A percentile compares a stretch with the other conserved stretches of the same genome.
phyloP scores from a whole-genome alignment of 2,329 filamentous ascomycete genomes.

The Paraconiothyrium brasiliense region DNA sequence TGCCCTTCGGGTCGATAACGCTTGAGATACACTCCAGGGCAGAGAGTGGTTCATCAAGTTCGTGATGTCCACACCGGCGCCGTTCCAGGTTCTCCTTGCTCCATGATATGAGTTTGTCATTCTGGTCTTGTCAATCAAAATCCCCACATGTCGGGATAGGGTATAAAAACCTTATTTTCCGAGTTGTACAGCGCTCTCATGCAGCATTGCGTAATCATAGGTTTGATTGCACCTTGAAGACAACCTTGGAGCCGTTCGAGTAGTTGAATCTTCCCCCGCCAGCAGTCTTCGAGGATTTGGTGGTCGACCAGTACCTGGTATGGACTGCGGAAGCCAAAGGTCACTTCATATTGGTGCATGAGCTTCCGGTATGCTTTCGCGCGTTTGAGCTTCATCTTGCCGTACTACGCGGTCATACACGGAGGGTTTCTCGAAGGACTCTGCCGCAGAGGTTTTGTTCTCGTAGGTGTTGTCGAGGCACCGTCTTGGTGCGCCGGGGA shows the following conservation, averaged over 20 bases:
- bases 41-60: slow-evolving; percentile 75
- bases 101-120: slow-evolving; percentile 71
- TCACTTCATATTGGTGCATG: slow-evolving; percentile 87
- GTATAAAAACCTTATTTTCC: slow-evolving; percentile 49
- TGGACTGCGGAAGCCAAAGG: slow-evolving; percentile 88
- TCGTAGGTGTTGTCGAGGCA: not conserved
- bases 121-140: slow-evolving; percentile 37
- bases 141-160: not conserved
- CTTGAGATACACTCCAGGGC: slow-evolving; percentile 74
- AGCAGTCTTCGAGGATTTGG: slow-evolving; percentile 82
- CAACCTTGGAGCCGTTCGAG: slow-evolving; percentile 78
- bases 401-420: not conserved
- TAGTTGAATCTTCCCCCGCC: slow-evolving; percentile 88
- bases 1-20: slow-evolving; percentile 81
- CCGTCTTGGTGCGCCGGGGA: not conserved
- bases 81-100: slow-evolving; percentile 78
- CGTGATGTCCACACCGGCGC: slow-evolving; percentile 79
- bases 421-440: not conserved
- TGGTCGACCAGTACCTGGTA: slow-evolving; percentile 88
- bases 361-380: slow-evolving; percentile 80
- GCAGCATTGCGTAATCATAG: slow-evolving; percentile 67
- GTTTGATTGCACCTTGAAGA: slow-evolving; percentile 86
- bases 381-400: slow-evolving; percentile 44
- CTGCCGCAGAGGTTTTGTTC: not conserved
- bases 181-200: slow-evolving; percentile 80